Conservation (phyloP, 2,329 filamentous ascomycete genomes). For the Pyrenophora graminea region DNA sequence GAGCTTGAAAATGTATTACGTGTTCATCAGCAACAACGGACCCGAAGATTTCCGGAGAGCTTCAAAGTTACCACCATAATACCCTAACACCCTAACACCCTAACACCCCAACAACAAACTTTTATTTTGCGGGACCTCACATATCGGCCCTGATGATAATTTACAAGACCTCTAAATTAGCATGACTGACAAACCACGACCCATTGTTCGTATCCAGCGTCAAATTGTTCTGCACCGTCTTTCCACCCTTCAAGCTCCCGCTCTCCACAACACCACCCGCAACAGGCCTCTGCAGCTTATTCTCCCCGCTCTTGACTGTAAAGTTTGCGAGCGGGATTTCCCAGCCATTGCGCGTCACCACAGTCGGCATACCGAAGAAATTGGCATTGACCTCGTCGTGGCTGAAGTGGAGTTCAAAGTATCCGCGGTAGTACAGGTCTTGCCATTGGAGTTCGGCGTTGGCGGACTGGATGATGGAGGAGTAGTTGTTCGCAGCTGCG, state of each 20-base stretch:
- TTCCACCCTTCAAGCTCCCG: constrained; percentile 59
- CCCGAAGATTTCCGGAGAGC: no score
- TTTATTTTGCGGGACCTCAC: no score
- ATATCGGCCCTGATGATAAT: neutral
- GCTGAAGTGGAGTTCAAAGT: constrained; percentile 66
- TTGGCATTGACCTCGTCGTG: constrained; percentile 61
- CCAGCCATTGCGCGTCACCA: constrained; percentile 63
- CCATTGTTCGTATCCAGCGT: constrained; percentile 42
- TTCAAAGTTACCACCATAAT: no score
- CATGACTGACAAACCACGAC: constrained; percentile 42
- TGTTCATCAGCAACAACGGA: no score
- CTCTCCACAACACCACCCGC: constrained; percentile 58
- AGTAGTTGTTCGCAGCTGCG: constrained; percentile 53
- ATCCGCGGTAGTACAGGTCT: constrained; percentile 74
- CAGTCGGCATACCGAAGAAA: constrained; percentile 67
- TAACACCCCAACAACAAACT: no score
- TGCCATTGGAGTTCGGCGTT: constrained; percentile 74
- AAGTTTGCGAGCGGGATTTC: constrained; percentile 73
- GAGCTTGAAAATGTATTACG: no score
- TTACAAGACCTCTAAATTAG: constrained; percentile 30
- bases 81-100: no score
- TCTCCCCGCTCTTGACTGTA: constrained; percentile 66
- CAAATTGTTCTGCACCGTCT: constrained; percentile 39
- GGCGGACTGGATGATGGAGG: constrained; percentile 40
- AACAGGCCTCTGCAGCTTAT: constrained; percentile 59